Conservation (phyloP, 75 land plant species). For the Isoetes taiwanensis region DNA sequence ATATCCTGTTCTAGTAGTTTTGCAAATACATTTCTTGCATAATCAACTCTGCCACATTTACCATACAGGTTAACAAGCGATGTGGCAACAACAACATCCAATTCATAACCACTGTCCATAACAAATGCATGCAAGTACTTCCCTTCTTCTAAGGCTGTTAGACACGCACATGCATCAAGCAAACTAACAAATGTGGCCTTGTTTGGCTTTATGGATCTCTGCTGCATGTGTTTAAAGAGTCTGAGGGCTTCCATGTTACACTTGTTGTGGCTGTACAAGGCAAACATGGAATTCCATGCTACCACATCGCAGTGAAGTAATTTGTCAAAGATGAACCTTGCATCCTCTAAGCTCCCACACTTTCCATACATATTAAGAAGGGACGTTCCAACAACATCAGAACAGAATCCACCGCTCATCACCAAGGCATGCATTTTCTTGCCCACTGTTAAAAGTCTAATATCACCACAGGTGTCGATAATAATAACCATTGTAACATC, state of each 20-base stretch:
- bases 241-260: slow-evolving; percentile 22
- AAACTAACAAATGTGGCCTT: slow-evolving; percentile 28
- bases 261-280: slow-evolving; percentile 9
- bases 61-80: slow-evolving; percentile 21
- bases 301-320: slow-evolving; percentile 16
- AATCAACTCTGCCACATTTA: slow-evolving; percentile 13
- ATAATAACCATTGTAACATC: slow-evolving; percentile 7
- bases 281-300: slow-evolving; percentile 23
- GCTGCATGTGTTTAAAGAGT: slow-evolving; percentile 15
- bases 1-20: slow-evolving; percentile 1
- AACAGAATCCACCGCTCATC: slow-evolving; percentile 6
- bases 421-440: neutral
- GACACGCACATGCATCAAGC: slow-evolving; percentile 26
- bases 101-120: slow-evolving; percentile 6
- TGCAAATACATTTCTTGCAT: slow-evolving; percentile 7
- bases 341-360: slow-evolving; percentile 8
- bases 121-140: slow-evolving; percentile 28
- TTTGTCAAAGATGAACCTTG: slow-evolving; percentile 16
- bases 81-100: neutral
- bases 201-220: slow-evolving; percentile 17
- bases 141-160: slow-evolving; percentile 19
- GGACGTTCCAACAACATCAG: slow-evolving; percentile 7
- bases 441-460: slow-evolving; percentile 26
- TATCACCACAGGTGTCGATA: slow-evolving; percentile 16
- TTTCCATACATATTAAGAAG: slow-evolving; percentile 14